Percentiles rank a stretch among this genome's conserved stretches.
phyloP scores from a whole-genome alignment of 129 eudicot genomes.

The Flaveria sonorensis region DNA sequence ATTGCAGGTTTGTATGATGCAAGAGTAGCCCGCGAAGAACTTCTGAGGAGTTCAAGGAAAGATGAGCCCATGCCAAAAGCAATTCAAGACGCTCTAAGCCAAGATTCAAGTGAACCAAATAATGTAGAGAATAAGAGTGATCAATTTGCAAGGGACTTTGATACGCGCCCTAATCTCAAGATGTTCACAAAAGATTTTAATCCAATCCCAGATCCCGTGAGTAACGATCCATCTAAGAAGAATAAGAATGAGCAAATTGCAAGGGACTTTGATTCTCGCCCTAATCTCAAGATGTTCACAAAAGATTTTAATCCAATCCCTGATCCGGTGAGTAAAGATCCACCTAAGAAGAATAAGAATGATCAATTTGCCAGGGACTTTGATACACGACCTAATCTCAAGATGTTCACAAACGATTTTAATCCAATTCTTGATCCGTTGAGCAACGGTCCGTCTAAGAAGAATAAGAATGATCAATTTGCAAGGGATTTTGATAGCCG shows the following conservation, averaged over 20 bases:
- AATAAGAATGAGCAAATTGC: conserved; percentile 18
- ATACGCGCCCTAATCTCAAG: conserved; percentile 28
- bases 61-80: conserved; percentile 59
- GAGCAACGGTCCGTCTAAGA: too few species aligned
- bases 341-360: not conserved
- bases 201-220: too few species aligned
- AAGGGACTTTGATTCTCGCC: conserved; percentile 36
- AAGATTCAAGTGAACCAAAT: conserved; percentile 5
- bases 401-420: too few species aligned
- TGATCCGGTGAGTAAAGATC: too few species aligned
- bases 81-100: conserved; percentile 27
- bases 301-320: too few species aligned
- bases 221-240: not conserved
- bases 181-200: too few species aligned
- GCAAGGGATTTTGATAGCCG: not conserved
- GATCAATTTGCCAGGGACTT: conserved; percentile 36
- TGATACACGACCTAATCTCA: conserved; percentile 32
- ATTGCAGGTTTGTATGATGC: conserved; percentile 25
- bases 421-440: too few species aligned
- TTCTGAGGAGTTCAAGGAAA: conserved; percentile 48
- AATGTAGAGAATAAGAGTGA: conserved; percentile 3
- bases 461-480: not conserved
- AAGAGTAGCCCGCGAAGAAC: conserved; percentile 46
- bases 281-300: conserved; percentile 18
- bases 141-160: conserved; percentile 38